Conservation (phyloP, 2,329 filamentous ascomycete species). For the Mycosphaerella sp. region DNA sequence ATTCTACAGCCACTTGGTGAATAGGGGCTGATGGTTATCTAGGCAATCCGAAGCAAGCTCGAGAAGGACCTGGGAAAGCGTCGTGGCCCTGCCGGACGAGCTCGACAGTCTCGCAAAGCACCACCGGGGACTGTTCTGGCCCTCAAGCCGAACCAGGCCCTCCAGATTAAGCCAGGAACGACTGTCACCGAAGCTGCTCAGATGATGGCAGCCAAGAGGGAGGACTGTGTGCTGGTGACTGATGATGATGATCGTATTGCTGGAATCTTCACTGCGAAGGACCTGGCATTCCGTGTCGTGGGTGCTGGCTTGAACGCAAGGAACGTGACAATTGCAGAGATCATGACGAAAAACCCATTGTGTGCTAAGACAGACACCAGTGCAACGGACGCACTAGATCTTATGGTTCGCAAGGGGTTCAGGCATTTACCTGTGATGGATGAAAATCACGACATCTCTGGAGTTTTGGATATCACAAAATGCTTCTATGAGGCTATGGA, state of each 20-base stretch:
- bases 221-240: constrained; percentile 95
- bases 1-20: background rate
- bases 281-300: constrained; percentile 94
- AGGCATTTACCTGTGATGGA: constrained; percentile 98
- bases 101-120: constrained; percentile 82
- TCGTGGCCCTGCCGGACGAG: constrained; percentile 70
- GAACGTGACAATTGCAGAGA: constrained; percentile 89
- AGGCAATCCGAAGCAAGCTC: constrained; percentile 96
- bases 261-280: constrained; percentile 98
- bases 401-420: constrained; percentile 98
- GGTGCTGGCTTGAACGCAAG: constrained; percentile 82
- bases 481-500: constrained; percentile 99
- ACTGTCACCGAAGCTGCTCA: constrained; percentile 95
- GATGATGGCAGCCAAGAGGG: constrained; percentile 96
- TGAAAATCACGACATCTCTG: constrained; percentile 98
- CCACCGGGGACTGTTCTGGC: constrained; percentile 94
- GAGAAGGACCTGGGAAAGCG: constrained; percentile 98
- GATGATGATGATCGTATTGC: constrained; percentile 97
- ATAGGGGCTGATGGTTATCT: constrained; percentile 2
- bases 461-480: constrained; percentile 97
- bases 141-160: constrained; percentile 86
- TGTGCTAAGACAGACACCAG: constrained; percentile 97
- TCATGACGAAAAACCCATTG: constrained; percentile 99
- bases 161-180: constrained; percentile 93
- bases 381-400: constrained; percentile 90